These are phyloP conservation scores for Fusarium sp. DNA, from an alignment of 2,329 filamentous ascomycete species.

Conservation along the genomic window DNA sequence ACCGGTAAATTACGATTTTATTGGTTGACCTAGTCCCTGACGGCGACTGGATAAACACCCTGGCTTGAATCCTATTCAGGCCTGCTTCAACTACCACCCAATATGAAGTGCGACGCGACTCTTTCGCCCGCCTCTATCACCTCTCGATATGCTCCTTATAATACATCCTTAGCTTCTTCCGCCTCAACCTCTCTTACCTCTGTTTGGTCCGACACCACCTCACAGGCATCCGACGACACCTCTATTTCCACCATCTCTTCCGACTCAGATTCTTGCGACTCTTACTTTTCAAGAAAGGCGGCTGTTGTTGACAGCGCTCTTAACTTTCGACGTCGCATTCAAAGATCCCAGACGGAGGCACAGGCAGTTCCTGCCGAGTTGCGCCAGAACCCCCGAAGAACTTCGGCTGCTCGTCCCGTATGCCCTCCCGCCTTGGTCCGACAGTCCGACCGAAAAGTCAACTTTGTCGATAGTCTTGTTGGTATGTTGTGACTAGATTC, in stretches of 20 bases:
- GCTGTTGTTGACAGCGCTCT: conserved; percentile 40
- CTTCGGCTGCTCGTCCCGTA: conserved; percentile 66
- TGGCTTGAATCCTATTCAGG: conserved; percentile 52
- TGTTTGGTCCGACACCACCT: conserved; percentile 80
- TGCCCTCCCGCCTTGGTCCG: conserved; percentile 82
- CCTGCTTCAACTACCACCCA: conserved; percentile 54
- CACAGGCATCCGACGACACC: conserved; percentile 77
- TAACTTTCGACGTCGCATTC: conserved; percentile 42
- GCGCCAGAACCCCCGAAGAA: conserved; percentile 73
- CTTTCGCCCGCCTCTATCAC: conserved; percentile 65
- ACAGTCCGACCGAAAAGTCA: conserved; percentile 91
- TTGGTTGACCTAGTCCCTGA: conserved; percentile 63
- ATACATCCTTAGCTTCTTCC: conserved; percentile 78
- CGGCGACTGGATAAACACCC: conserved; percentile 65
- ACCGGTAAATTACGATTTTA: conserved; percentile 58
- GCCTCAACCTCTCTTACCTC: conserved; percentile 82
- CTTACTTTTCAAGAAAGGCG: conserved; percentile 52
- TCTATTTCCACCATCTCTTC: conserved; percentile 72
- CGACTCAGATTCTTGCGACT: conserved; percentile 64
- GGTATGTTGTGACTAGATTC: conserved; percentile 75
- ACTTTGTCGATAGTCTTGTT: conserved; percentile 96
- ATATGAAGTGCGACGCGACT: conserved; percentile 70
- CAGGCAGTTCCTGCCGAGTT: conserved; percentile 69
- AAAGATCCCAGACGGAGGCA: conserved; percentile 55
- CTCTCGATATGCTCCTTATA: conserved; percentile 70